phyloP scores from a whole-genome alignment of 2,329 filamentous ascomycete species.

The Phaeomoniella chlamydospora region DNA sequence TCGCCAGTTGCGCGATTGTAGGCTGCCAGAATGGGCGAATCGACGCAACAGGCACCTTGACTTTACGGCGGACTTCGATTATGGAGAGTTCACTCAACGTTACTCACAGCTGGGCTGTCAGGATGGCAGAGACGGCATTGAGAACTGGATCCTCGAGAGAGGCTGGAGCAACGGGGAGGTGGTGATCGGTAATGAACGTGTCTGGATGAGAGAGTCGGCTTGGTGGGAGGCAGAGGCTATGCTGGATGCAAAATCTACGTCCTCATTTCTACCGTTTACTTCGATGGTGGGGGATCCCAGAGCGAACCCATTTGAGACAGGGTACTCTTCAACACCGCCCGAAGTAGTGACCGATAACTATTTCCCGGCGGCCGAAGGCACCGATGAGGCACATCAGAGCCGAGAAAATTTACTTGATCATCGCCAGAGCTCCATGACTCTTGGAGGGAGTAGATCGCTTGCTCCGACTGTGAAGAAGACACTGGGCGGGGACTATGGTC shows the following conservation, averaged over 20 bases:
- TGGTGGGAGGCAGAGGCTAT: conserved; percentile 99
- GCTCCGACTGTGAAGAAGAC: conserved; percentile 50
- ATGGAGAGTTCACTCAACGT: conserved; percentile 77
- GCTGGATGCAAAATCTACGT: conserved; percentile 70
- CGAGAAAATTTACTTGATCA: conserved; percentile 54
- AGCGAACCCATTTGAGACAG: conserved; percentile 42
- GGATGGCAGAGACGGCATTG: conserved; percentile 81
- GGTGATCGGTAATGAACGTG: conserved; percentile 72
- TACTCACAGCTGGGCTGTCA: conserved; percentile 75
- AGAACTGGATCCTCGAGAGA: conserved; percentile 84
- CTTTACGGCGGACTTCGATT: conserved; percentile 91
- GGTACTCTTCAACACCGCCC: conserved; percentile 51
- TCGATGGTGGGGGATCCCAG: conserved; percentile 15
- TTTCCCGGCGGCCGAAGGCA: conserved; percentile 50
- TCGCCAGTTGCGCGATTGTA: conserved; percentile 82
- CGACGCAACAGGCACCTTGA: conserved; percentile 80
- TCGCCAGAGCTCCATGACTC: conserved; percentile 38
- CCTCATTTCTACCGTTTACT: conserved; percentile 19
- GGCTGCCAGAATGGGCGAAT: conserved; percentile 92
- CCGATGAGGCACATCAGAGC: conserved; percentile 43
- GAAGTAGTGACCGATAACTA: conserved; percentile 45
- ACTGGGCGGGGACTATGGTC: conserved; percentile 67
- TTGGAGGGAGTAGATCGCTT: conserved; percentile 26
- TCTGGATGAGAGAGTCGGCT: conserved; percentile 86
- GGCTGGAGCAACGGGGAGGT: conserved; percentile 99